Percentiles rank a stretch among this genome's conserved stretches.
Evolutionary conservation across 257 asterid species (phyloP).

Genomic region (Solanum rostratum): DNA sequence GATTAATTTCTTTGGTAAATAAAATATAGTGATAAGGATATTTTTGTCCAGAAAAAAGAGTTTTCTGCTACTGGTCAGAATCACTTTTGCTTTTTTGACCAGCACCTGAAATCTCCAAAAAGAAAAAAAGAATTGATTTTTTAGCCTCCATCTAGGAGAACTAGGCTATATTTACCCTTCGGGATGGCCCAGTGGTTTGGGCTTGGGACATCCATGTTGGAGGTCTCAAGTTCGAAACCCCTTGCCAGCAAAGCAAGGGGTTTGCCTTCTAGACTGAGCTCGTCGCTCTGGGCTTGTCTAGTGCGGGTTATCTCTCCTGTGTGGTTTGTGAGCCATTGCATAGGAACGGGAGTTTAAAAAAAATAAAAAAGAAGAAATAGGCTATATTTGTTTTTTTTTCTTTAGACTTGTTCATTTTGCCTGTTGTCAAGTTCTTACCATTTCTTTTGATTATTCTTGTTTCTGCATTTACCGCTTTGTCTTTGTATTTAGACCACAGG

Average conservation of each 20-base stretch:
- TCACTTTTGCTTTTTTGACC: neutral
- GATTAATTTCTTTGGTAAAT: neutral
- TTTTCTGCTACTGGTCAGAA: neutral
- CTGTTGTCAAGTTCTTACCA: neutral
- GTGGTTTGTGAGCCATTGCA: no score
- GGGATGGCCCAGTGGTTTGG: no score
- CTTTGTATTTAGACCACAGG: neutral
- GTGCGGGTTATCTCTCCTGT: no score
- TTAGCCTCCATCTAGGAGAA: neutral
- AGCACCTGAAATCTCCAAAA: neutral
- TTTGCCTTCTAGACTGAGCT: no score
- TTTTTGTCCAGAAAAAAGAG: neutral
- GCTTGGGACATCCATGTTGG: no score
- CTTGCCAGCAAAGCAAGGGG: no score
- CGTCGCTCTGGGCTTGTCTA: no score
- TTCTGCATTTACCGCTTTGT: neutral
- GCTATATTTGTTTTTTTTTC: neutral
- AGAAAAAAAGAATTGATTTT: neutral
- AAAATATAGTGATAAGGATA: neutral
- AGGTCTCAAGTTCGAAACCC: no score
- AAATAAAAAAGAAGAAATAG: neutral
- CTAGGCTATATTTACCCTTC: neutral
- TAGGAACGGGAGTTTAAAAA: no score
- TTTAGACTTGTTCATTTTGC: neutral
- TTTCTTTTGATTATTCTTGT: neutral